Base-by-base conservation (phyloP, 768 basidiomycete genomes). In the Lactarius vividus region DNA sequence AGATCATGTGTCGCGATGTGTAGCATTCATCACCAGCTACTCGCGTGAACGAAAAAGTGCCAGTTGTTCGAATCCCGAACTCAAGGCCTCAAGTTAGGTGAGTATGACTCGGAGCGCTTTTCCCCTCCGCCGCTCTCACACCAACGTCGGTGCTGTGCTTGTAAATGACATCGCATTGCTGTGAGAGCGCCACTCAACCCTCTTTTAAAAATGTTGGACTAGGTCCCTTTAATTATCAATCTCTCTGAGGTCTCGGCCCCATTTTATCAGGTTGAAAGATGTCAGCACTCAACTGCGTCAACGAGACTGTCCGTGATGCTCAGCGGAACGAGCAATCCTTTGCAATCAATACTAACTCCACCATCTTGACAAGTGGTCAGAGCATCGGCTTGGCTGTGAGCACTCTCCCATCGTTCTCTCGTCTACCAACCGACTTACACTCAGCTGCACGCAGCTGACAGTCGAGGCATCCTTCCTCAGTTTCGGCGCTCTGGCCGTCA, bases 321-420 rank as follows among this genome's bases (percentile, higher is more conserved):
- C 42, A 60, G 35, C 18, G 33, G 28, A 42, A 40, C n/a, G 3
- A 20, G 4, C 15, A 4, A 2, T 49, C 23, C 8, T 18, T 44
- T 31, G 20, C 35, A 20, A n/a, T n/a, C n/a, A 1, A 46, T 20
- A 3, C 42, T 15, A n/a, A 39, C 20, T 1, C 33, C 33, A 20
- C 20, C 23, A 77, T 75, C 58, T 65, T 78, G 37, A 76, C 74
- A 7, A 72, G 75, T 6, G 76, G 75, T 13, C 69, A 79, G 54
- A 76, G 10, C 74, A 78, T 79, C 59, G 78, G 75, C 4, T 68
- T 79, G 53, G 75, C 77, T 20, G 77, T 79, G 56, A 23, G 59
- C 10, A 16, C 66, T 35, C 23, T 20, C 16, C 28, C 29, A 28
- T 42, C 10, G n/a, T 67, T 35, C 23, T 20, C 16, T 37, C 29